Evolutionary conservation across 2,329 filamentous ascomycete species (phyloP).

Genomic region (Hymenoscyphus scutula): DNA sequence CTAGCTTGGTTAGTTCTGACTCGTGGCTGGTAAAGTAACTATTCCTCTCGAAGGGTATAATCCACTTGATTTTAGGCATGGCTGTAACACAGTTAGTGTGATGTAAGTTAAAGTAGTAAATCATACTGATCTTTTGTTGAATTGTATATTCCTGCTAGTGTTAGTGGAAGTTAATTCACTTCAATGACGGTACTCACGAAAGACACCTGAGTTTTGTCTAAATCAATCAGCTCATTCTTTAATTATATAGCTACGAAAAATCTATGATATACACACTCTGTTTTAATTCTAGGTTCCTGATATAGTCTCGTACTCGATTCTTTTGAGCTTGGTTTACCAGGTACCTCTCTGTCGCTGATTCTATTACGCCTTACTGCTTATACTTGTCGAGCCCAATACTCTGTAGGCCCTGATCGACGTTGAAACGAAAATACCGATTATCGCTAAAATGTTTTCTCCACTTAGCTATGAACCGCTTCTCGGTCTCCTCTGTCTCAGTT

Average conservation of each 20-base stretch:
- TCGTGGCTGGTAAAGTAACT: neutral
- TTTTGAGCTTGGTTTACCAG: slow-evolving; percentile 1
- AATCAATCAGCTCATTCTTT: neutral
- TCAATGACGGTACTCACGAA: neutral
- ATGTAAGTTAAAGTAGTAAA: slow-evolving; percentile 5
- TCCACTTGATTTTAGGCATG: slow-evolving; percentile 7
- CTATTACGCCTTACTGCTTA: slow-evolving; percentile 25
- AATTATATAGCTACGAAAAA: neutral
- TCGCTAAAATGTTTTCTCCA: slow-evolving; percentile 31
- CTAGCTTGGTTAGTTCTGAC: slow-evolving; percentile 1
- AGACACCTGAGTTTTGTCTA: neutral
- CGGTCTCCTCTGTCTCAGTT: slow-evolving; percentile 36
- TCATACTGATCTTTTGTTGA: slow-evolving; percentile 26
- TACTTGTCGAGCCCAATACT: slow-evolving; percentile 31
- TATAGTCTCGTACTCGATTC: slow-evolving; percentile 2
- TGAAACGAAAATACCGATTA: slow-evolving; percentile 38
- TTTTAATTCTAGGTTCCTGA: slow-evolving; percentile 2
- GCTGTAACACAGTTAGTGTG: slow-evolving; percentile 12
- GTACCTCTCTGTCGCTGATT: slow-evolving; percentile 31
- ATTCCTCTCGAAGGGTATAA: slow-evolving; percentile 9
- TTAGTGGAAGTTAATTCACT: neutral
- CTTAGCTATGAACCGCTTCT: slow-evolving; percentile 31
- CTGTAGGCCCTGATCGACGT: slow-evolving; percentile 37
- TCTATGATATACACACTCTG: slow-evolving; percentile 8
- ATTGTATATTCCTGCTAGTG: neutral